phyloP scores from a whole-genome alignment of 805 yeast genomes.

The Candida koratica region DNA sequence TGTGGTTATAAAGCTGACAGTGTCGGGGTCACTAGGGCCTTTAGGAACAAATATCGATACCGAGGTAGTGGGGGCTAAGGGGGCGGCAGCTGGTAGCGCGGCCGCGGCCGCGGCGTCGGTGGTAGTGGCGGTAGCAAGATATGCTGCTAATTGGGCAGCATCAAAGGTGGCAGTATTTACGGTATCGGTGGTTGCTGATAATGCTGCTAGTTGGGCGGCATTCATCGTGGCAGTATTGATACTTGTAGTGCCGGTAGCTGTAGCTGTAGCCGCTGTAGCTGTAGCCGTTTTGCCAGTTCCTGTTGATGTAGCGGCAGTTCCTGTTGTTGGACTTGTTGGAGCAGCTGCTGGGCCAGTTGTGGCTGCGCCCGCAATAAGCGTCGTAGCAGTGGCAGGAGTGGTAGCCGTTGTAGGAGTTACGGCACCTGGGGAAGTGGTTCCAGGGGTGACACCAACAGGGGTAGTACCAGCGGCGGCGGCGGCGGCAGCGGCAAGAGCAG shows the following conservation, averaged over 20 bases:
- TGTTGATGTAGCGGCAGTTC: conserved; percentile 15
- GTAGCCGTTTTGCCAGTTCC: conserved; percentile 14
- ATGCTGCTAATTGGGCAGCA: conserved; percentile 11
- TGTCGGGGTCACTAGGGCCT: conserved; percentile 17
- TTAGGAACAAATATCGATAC: conserved; percentile 14
- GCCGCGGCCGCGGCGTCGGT: conserved; percentile 12
- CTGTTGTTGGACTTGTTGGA: conserved; percentile 11
- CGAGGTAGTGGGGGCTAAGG: conserved; percentile 14
- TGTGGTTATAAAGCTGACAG: conserved; percentile 30
- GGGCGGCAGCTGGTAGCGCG: conserved; percentile 14
- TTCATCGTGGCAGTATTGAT: conserved; percentile 18
- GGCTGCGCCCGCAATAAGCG: conserved; percentile 12
- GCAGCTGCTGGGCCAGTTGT: conserved; percentile 17
- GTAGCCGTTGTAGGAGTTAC: conserved; percentile 17
- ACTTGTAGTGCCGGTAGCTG: conserved; percentile 21
- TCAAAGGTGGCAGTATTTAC: conserved; percentile 14
- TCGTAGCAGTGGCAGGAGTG: conserved; percentile 15
- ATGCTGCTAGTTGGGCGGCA: conserved; percentile 17
- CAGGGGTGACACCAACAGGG: conserved; percentile 14
- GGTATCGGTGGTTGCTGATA: conserved; percentile 17
- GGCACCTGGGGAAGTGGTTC: conserved; percentile 14
- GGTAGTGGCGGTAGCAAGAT: conserved; percentile 12
- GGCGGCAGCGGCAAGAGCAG: no score
- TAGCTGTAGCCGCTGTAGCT: conserved; percentile 17
- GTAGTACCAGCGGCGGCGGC: conserved; percentile 14